Evolutionary conservation across 805 yeast genomes (phyloP).

Genomic region (Candida takata): DNA sequence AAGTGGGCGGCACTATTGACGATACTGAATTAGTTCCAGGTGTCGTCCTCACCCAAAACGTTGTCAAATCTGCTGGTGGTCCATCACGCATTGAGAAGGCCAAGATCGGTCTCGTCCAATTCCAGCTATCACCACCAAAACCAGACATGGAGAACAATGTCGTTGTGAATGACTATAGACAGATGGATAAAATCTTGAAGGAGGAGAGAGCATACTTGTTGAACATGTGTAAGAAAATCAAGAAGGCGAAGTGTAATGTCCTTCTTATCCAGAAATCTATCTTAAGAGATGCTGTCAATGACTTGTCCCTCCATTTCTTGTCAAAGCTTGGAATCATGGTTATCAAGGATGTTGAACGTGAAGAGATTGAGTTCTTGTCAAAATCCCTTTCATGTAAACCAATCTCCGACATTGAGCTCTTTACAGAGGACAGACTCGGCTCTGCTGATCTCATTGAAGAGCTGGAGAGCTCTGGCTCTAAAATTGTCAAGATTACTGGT

Average conservation of each 20-base stretch:
- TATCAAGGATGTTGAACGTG: constrained; percentile 94
- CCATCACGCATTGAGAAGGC: constrained; percentile 95
- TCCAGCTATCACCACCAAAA: constrained; percentile 93
- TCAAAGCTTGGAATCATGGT: constrained; percentile 92
- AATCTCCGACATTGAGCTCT: constrained; percentile 89
- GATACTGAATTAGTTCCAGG: constrained; percentile 93
- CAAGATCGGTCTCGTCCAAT: constrained; percentile 76
- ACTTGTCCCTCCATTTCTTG: constrained; percentile 88
- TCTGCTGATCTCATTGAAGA: constrained; percentile 91
- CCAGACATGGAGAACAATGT: constrained; percentile 92
- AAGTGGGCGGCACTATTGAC: constrained; percentile 96
- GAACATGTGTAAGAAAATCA: constrained; percentile 92
- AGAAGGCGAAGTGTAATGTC: constrained; percentile 88
- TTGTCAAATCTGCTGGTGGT: constrained; percentile 86
- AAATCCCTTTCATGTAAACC: constrained; percentile 88
- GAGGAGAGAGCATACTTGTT: constrained; percentile 95
- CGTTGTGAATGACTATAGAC: constrained; percentile 95
- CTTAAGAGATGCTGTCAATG: constrained; percentile 80
- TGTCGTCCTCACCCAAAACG: constrained; percentile 87
- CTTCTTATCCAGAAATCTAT: constrained; percentile 91
- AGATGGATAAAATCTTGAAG: constrained; percentile 96
- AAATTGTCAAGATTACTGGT: constrained; percentile 81
- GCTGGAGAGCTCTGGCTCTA: constrained; percentile 37
- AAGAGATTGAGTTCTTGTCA: constrained; percentile 86
- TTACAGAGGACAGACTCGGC: constrained; percentile 90